phyloP scores from a whole-genome alignment of 805 yeast species.

The Clavispora phyllophila region DNA sequence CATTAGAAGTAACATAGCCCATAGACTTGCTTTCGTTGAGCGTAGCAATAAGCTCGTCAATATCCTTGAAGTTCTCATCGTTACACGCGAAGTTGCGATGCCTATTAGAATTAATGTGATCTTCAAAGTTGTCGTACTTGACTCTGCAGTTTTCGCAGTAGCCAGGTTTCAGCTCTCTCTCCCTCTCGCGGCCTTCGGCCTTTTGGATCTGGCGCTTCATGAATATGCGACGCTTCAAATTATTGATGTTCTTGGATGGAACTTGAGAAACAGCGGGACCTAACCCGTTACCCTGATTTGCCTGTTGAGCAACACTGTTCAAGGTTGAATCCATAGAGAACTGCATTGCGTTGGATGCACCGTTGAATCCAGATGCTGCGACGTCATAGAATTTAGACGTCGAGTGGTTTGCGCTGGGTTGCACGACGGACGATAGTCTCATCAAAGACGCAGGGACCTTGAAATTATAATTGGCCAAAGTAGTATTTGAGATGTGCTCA shows the following conservation, averaged over 20 bases:
- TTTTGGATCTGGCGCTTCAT: slow-evolving; percentile 33
- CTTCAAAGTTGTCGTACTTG: slow-evolving; percentile 73
- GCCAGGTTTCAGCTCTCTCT: slow-evolving; percentile 50
- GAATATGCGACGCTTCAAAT: slow-evolving; percentile 42
- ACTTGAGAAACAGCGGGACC: slow-evolving; percentile 58
- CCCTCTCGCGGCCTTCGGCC: slow-evolving; percentile 19
- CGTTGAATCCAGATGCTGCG: slow-evolving; percentile 42
- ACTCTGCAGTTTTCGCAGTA: slow-evolving; percentile 93
- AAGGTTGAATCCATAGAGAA: slow-evolving; percentile 38
- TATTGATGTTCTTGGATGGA: slow-evolving; percentile 46
- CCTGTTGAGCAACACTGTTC: slow-evolving; percentile 25
- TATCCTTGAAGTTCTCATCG: slow-evolving; percentile 64
- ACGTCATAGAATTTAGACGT: slow-evolving; percentile 39
- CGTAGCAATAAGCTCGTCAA: slow-evolving; percentile 64
- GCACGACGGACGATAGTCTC: slow-evolving; percentile 37
- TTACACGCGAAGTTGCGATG: slow-evolving; percentile 78
- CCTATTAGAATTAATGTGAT: slow-evolving; percentile 62
- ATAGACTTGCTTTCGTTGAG: slow-evolving; percentile 39
- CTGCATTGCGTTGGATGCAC: slow-evolving; percentile 39
- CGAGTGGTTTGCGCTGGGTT: slow-evolving; percentile 22
- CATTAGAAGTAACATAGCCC: slow-evolving; percentile 39
- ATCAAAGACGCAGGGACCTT: slow-evolving; percentile 25
- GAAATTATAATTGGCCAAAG: slow-evolving; percentile 13
- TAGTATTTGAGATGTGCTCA: background rate
- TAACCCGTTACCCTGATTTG: slow-evolving; percentile 44